Evolutionary conservation across 495 filamentous ascomycete genomes (phyloP), one percentile per base, ranked within the genome.

Genomic region (Penicillium chermesinum): DNA sequence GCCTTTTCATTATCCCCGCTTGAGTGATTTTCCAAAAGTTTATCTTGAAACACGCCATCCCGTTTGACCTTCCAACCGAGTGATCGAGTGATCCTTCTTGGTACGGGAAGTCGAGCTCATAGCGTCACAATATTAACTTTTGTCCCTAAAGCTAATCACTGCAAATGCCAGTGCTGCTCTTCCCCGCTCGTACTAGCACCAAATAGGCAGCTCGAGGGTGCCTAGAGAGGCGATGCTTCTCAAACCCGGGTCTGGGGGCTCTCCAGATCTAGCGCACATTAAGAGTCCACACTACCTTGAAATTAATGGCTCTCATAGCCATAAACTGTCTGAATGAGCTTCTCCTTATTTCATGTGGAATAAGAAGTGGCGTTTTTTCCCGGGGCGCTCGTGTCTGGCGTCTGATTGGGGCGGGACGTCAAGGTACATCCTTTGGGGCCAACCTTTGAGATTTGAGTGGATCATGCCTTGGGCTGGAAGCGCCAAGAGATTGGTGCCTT

Each of bases 371-470:
- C 5, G 25, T 10, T 30, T 30, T 30, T 4, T 30, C 4, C 4
- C 25, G 25, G n/a, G 5, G 25, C 25, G 10, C 25, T 30, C 10
- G 4, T 10, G 10, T 30, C 10, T 30, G 10, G 25, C 25, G 25
- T 30, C 10, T 30, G 5, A 30, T 30, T 30, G 25, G 25, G 25
- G 25, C 25, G 25, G 25, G 13, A 34, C 33, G 12, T 52, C 20
- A 52, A 47, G 32, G 44, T 19, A 43, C 14, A 21, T 37, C 43
- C 15, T 52, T 38, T 47, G 44, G 35, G 34, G 19, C 14, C 2
- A 6, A 19, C 16, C n/a, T 9, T 14, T 38, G 43, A 32, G 3
- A 47, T 39, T 43, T 38, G 39, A 38, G 17, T 30, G 36, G 40
- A 17, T 10, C 14, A 1, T 43, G 22, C 25, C 25, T 30, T 30